Percentiles rank a stretch among this genome's conserved stretches.
phyloP scores from a whole-genome alignment of 2,329 filamentous ascomycete genomes.

The Paraphaeosphaeria minitans region DNA sequence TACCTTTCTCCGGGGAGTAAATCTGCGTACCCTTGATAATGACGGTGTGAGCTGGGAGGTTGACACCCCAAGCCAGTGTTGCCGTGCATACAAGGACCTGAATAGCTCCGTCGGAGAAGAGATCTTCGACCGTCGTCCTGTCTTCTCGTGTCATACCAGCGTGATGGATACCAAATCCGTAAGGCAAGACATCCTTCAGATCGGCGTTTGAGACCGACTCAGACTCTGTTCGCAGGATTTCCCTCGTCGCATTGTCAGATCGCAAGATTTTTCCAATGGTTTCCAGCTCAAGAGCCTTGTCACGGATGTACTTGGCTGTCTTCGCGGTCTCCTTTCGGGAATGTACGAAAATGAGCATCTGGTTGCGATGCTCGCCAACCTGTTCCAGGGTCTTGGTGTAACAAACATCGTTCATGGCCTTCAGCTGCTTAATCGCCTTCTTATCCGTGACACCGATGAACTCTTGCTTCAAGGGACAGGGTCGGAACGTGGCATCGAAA shows the following conservation, averaged over 20 bases:
- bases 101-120: conserved; percentile 88
- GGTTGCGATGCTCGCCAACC: conserved; percentile 88
- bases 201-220: conserved; percentile 83
- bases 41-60: conserved; percentile 94
- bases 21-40: conserved; percentile 99
- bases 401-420: conserved; percentile 99
- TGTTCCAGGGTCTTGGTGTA: conserved; percentile 98
- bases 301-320: conserved; percentile 92
- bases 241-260: conserved; percentile 87
- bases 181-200: conserved; percentile 91
- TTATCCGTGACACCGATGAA: conserved; percentile 97
- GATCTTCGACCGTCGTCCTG: conserved; percentile 90
- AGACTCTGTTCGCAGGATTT: conserved; percentile 84
- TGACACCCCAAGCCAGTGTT: conserved; percentile 99
- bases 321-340: conserved; percentile 98
- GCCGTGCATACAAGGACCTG: conserved; percentile 97
- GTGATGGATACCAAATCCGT: conserved; percentile 97
- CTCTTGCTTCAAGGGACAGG: conserved; percentile 93
- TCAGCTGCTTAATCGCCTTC: conserved; percentile 97
- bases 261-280: conserved; percentile 95
- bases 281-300: conserved; percentile 96
- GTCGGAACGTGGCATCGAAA: conserved; percentile 92
- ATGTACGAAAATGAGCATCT: conserved; percentile 99
- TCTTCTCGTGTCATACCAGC: conserved; percentile 97
- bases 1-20: conserved; percentile 97